phyloP scores from a whole-genome alignment of 495 filamentous ascomycete genomes.

The Aspergillus conjunctus region DNA sequence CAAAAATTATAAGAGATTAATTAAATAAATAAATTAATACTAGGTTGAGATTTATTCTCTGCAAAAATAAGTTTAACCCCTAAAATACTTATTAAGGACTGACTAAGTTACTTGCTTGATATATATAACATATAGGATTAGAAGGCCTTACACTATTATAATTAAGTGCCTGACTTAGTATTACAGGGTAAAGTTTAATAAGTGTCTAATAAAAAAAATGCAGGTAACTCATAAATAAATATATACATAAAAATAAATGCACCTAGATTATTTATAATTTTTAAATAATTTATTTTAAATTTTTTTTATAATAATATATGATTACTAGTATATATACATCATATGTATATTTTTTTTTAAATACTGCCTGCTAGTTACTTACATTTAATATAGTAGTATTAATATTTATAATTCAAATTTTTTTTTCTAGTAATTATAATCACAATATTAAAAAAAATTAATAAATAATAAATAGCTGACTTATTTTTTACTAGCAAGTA shows the following conservation, averaged over 20 bases:
- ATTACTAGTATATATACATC: background rate
- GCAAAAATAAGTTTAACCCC: conserved; percentile 7
- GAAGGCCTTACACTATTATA: conserved; percentile 7
- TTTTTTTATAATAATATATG: conserved; percentile 2
- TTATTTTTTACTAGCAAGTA: conserved; percentile 1
- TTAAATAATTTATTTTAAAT: conserved; percentile 23
- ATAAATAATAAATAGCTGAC: background rate
- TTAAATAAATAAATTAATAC: conserved; percentile 11
- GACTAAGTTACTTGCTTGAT: conserved; percentile 7
- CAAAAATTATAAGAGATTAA: conserved; percentile 10
- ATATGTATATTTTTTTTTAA: too few species aligned
- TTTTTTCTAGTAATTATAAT: too few species aligned
- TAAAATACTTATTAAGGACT: conserved; percentile 16
- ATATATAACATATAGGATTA: conserved; percentile 7
- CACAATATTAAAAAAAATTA: too few species aligned
- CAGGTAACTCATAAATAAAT: too few species aligned
- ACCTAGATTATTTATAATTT: too few species aligned
- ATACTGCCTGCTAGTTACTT: too few species aligned
- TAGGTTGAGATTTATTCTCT: conserved; percentile 5
- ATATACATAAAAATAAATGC: too few species aligned
- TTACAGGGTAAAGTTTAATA: too few species aligned
- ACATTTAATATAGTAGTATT: too few species aligned
- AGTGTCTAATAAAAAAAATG: too few species aligned
- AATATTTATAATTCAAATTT: too few species aligned
- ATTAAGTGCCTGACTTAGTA: too few species aligned